These are phyloP conservation scores for Schizophyllum amplum DNA, from an alignment of 1,284 basidiomycete species.

Conservation along the genomic window DNA sequence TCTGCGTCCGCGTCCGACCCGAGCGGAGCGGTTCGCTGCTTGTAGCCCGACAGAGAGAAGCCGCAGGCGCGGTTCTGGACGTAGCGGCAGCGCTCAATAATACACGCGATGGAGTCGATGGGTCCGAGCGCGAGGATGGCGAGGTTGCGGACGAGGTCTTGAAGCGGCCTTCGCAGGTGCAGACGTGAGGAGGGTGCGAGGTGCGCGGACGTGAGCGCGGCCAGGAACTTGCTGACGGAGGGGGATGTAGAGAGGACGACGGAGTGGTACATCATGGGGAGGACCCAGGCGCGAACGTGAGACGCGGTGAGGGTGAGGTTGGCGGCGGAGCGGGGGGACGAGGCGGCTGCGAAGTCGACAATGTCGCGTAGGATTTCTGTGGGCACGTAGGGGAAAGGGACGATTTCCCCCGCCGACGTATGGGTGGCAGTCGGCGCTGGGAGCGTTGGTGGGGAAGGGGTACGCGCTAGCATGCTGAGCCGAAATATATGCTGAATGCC, in stretches of 20 bases:
- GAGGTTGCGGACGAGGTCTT: slow-evolving; percentile 14
- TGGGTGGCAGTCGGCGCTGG: not conserved
- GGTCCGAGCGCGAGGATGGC: slow-evolving; percentile 32
- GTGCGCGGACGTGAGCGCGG: slow-evolving; percentile 19
- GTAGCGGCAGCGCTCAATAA: slow-evolving; percentile 24
- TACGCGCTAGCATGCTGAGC: not conserved
- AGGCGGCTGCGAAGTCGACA: slow-evolving; percentile 26
- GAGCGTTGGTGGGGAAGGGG: not conserved
- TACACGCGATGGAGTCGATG: slow-evolving; percentile 22
- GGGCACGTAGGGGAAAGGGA: slow-evolving; percentile 24
- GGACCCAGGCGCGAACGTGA: slow-evolving; percentile 23
- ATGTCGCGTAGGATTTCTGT: slow-evolving; percentile 28
- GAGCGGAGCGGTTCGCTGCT: slow-evolving; percentile 4
- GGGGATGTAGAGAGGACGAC: slow-evolving; percentile 28
- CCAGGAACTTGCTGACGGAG: slow-evolving; percentile 23
- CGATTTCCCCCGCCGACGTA: not conserved
- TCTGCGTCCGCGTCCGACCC: not conserved
- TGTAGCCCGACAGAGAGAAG: slow-evolving; percentile 25
- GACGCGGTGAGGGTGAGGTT: slow-evolving; percentile 27
- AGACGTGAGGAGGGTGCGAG: slow-evolving; percentile 4
- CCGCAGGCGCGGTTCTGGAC: slow-evolving; percentile 30
- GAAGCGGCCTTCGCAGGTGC: slow-evolving; percentile 13
- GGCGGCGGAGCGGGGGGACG: slow-evolving; percentile 18
- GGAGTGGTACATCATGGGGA: slow-evolving; percentile 29
- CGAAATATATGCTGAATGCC: not conserved